Evolutionary conservation across 768 basidiomycete genomes (phyloP).

Genomic region (Trametes villosa): DNA sequence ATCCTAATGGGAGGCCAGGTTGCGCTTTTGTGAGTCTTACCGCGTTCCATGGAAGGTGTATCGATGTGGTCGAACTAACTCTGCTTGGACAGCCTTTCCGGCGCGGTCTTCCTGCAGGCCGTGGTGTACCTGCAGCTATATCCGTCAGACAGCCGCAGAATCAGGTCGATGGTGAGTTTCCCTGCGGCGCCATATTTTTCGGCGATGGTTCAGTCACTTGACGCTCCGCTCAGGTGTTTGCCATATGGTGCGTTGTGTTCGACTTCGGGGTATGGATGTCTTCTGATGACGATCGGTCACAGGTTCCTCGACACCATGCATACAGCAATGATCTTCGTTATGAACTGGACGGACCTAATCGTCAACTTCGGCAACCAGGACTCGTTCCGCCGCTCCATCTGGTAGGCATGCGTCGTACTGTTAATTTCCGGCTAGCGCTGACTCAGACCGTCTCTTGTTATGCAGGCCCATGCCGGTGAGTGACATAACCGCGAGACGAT

Average conservation of each 20-base stretch:
- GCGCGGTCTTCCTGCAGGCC: background rate
- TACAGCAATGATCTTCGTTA: background rate
- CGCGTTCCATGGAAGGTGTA: too few species aligned
- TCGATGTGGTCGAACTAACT: background rate
- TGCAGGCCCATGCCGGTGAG: background rate
- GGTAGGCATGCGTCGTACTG: background rate
- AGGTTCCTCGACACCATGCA: background rate
- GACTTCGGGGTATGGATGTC: background rate
- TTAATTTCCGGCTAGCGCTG: background rate
- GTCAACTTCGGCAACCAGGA: background rate
- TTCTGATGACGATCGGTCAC: background rate
- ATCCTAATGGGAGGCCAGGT: background rate
- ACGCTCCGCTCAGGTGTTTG: background rate
- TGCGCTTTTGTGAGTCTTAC: background rate
- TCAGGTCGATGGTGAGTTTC: background rate
- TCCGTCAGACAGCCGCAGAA: background rate
- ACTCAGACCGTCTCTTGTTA: background rate
- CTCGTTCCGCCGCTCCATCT: background rate
- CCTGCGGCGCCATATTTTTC: background rate
- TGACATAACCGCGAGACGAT: background rate
- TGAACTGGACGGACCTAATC: background rate
- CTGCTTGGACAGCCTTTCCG: background rate
- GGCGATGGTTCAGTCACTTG: background rate
- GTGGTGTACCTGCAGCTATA: background rate
- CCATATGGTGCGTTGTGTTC: background rate